Base-by-base conservation (phyloP, 75 land plant species). In the Azolla pinnata region DNA sequence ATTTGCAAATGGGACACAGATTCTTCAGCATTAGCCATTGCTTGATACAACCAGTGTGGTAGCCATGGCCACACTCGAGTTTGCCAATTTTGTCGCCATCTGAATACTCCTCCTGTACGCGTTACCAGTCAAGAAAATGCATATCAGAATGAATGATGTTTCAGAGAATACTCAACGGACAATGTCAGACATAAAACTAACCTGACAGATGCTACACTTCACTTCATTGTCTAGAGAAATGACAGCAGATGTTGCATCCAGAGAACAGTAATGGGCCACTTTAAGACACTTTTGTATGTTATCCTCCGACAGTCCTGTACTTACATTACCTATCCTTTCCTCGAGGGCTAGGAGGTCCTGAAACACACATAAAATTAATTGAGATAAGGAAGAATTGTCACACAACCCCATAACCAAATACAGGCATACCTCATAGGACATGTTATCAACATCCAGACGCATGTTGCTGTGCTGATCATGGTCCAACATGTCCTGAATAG, bases 151-250 rank as follows among this genome's bases (percentile, higher is more conserved):
- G n/a, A n/a, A n/a, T n/a, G n/a, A n/a, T n/a, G n/a, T n/a, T n/a
- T n/a, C n/a, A n/a, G 10, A 4, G n/a, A 46, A 4, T 46, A 3
- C n/a, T 14, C 2, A 46, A 46, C 21, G 14, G 23, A 46, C 2
- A 46, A 46, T 4, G 2, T 18, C 14, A 46, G 49, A 17, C 17
- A 17, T 1, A 52, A 23, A 27, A 19, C 54, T 25, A 68, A 85
- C 96, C 82, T 78, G 96, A 64, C 96, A 89, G 28, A 89, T 74
- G 70, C 86, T 72, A 72, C 96, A 89, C 18, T 82, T 82, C 7
- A 52, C 25, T 19, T 62, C 38, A 52, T 57, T 28, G 56, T 59
- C 76, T 25, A 51, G 27, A 1, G 48, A 27, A 9, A 24, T 8
- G 30, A 33, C 31, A 18, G 63, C 38, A 2, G 49, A 32, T 10